Conservation (phyloP, 169 alveolate genomes). For the Amoebophrya sp. region DNA sequence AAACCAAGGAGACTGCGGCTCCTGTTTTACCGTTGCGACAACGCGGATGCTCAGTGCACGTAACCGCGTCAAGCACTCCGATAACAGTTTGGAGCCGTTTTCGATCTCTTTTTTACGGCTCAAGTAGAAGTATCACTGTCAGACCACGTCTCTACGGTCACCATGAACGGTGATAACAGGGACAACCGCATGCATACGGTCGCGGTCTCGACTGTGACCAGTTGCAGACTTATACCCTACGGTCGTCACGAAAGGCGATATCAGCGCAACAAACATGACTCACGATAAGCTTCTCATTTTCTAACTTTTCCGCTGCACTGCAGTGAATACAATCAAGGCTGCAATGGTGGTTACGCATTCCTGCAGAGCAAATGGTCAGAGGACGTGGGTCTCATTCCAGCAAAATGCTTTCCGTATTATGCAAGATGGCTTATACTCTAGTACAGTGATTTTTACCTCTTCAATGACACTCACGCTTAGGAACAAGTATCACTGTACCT, state of each 20-base stretch:
- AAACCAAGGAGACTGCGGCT: slow-evolving; percentile 50
- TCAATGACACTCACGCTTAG: neutral
- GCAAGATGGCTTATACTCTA: neutral
- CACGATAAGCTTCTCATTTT: too few relatives aligned
- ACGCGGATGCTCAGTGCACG: slow-evolving; percentile 55
- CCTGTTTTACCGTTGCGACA: slow-evolving; percentile 54
- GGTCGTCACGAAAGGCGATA: too few relatives aligned
- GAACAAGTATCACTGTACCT: neutral
- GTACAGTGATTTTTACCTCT: neutral
- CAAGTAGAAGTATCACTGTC: too few relatives aligned
- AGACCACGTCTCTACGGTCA: too few relatives aligned
- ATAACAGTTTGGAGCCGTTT: neutral
- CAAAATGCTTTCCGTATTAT: neutral
- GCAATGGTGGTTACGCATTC: slow-evolving; percentile 57
- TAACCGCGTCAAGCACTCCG: slow-evolving; percentile 27
- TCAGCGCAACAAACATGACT: too few relatives aligned
- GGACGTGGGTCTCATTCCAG: slow-evolving; percentile 33
- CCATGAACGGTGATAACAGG: too few relatives aligned
- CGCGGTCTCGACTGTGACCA: too few relatives aligned
- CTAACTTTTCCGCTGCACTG: slow-evolving; percentile 52
- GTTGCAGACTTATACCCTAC: too few relatives aligned
- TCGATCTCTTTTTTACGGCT: too few relatives aligned
- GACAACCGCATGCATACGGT: too few relatives aligned
- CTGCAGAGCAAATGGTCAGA: slow-evolving; percentile 42
- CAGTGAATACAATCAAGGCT: slow-evolving; percentile 51